phyloP scores from a whole-genome alignment of 768 basidiomycete genomes.

The Imleria badia region DNA sequence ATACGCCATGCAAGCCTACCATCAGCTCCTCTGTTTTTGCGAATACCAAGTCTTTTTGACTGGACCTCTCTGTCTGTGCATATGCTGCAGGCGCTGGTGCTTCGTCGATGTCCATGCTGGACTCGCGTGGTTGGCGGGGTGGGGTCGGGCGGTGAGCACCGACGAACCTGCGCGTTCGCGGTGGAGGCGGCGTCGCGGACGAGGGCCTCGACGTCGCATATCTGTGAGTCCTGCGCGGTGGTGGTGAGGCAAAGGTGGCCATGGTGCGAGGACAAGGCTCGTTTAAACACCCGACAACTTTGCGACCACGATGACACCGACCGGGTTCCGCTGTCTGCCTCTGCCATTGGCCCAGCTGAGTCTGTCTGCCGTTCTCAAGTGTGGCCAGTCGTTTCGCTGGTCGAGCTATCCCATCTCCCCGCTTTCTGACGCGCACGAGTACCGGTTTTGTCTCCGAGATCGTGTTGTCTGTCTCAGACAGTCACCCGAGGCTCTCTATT shows the following conservation, averaged over 20 bases:
- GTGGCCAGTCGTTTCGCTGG: conserved; percentile 90
- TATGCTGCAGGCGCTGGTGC: conserved; percentile 39
- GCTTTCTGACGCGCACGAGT: conserved; percentile 52
- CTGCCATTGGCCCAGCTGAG: conserved; percentile 68
- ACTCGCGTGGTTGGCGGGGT: conserved; percentile 39
- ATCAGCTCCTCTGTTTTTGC: conserved; percentile 73
- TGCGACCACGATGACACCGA: conserved; percentile 10
- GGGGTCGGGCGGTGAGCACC: conserved; percentile 27
- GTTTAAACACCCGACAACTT: conserved; percentile 10
- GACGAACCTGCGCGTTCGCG: conserved; percentile 25
- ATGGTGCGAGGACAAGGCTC: conserved; percentile 9
- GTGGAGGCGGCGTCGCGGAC: conserved; percentile 23
- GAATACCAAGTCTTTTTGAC: conserved; percentile 44
- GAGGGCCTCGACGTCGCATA: conserved; percentile 27
- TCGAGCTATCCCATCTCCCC: conserved; percentile 42
- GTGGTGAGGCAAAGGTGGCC: conserved; percentile 60
- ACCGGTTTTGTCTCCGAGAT: conserved; percentile 76
- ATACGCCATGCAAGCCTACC: conserved; percentile 63
- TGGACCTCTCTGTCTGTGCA: conserved; percentile 37
- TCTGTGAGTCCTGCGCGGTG: conserved; percentile 51
- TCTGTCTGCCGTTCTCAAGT: conserved; percentile 74
- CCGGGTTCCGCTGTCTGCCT: conserved; percentile 58
- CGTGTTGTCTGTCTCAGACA: conserved; percentile 85
- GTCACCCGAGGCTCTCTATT: conserved; percentile 60
- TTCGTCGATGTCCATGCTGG: conserved; percentile 72